A percentile compares a stretch with the other conserved stretches of the same genome.
phyloP scores from a whole-genome alignment of 805 yeast genomes.

The Yamadazyma sp. region DNA sequence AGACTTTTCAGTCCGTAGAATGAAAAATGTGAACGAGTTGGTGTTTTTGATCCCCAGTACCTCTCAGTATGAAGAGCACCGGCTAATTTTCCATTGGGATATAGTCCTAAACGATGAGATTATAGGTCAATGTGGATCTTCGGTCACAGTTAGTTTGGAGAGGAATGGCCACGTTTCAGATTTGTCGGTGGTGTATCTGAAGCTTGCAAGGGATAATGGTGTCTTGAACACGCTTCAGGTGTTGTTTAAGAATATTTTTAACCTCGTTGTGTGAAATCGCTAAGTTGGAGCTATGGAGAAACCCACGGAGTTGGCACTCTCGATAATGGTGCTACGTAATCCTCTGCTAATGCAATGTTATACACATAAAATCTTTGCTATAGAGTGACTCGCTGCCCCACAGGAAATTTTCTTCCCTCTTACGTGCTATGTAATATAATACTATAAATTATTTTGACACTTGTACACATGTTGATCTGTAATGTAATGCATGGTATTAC shows the following conservation, averaged over 20 bases:
- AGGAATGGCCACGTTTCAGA: slow-evolving; percentile 6
- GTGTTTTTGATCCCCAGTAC: slow-evolving; percentile 16
- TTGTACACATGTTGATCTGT: too few relatives aligned
- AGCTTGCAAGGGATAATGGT: slow-evolving; percentile 26
- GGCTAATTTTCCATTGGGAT: slow-evolving; percentile 23
- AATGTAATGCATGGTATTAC: too few relatives aligned
- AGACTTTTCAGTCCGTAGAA: neutral
- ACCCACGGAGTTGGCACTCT: too few relatives aligned
- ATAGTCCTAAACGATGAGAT: slow-evolving; percentile 21
- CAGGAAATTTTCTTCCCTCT: too few relatives aligned
- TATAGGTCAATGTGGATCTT: slow-evolving; percentile 26
- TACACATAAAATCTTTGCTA: too few relatives aligned
- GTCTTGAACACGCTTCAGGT: slow-evolving; percentile 23
- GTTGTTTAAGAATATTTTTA: slow-evolving; percentile 23
- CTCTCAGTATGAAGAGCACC: slow-evolving; percentile 4
- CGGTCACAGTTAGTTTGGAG: slow-evolving; percentile 8
- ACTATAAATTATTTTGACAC: too few relatives aligned
- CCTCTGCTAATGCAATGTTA: too few relatives aligned
- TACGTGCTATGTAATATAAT: too few relatives aligned
- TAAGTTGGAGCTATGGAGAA: too few relatives aligned
- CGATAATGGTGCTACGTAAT: too few relatives aligned
- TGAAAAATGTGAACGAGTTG: slow-evolving; percentile 23
- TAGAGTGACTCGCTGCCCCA: too few relatives aligned
- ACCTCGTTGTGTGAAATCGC: neutral
- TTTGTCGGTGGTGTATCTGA: slow-evolving; percentile 17